Evolutionary conservation across 2,329 filamentous ascomycete genomes (phyloP).

Genomic region (Botryotinia narcissicola): DNA sequence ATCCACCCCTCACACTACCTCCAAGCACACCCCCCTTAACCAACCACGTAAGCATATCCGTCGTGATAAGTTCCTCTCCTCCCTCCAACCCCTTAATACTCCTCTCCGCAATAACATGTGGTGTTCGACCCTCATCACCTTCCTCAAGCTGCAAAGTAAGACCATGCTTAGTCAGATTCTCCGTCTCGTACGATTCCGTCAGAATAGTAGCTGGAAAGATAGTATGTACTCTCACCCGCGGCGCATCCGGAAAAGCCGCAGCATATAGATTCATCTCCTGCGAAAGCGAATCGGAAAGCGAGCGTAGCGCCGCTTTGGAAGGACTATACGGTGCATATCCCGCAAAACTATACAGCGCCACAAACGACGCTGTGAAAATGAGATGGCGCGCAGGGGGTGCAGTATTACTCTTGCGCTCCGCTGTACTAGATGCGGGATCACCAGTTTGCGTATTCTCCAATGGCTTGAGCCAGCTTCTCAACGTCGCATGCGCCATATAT

Average conservation of each 20-base stretch:
- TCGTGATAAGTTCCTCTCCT: conserved; percentile 71
- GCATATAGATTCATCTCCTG: conserved; percentile 86
- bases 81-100: conserved; percentile 71
- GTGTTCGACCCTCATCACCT: conserved; percentile 71
- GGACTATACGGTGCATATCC: conserved; percentile 83
- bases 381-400: conserved; percentile 55
- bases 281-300: conserved; percentile 74
- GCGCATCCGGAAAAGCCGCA: conserved; percentile 59
- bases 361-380: conserved; percentile 77
- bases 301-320: conserved; percentile 77
- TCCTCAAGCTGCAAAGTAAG: conserved; percentile 76
- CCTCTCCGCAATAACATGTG: conserved; percentile 69
- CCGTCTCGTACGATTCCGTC: conserved; percentile 72
- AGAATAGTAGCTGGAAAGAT: conserved; percentile 66
- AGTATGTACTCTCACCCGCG: not conserved
- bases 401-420: not conserved
- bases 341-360: conserved; percentile 70
- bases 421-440: not conserved
- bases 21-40: conserved; percentile 65
- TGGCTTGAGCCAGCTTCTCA: conserved; percentile 68
- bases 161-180: conserved; percentile 74
- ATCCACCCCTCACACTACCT: conserved; percentile 45
- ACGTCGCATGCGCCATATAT: conserved; percentile 78
- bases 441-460: conserved; percentile 27
- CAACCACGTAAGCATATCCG: conserved; percentile 65